A percentile compares a stretch with the other conserved stretches of the same genome.
Evolutionary conservation across 116 monocot species (phyloP).

Genomic region (Phalaenopsis hybrid): DNA sequence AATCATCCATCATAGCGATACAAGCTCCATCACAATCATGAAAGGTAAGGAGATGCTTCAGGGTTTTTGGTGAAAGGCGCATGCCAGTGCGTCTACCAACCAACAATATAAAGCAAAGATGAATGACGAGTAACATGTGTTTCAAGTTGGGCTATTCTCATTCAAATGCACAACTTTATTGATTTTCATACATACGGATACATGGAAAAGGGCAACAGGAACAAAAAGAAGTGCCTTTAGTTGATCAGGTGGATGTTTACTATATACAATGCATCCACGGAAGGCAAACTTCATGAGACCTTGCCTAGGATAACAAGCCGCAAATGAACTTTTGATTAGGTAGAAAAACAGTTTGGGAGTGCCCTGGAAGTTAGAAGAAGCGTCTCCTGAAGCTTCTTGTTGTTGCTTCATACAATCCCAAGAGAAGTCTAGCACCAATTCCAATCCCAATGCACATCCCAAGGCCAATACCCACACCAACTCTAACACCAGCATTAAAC

Average conservation of each 20-base stretch:
- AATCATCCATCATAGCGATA: too few species aligned
- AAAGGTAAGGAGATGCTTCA: too few species aligned
- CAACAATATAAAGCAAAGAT: too few species aligned
- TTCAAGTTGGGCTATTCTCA: background rate
- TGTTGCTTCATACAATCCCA: constrained; percentile 46
- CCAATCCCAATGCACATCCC: constrained; percentile 57
- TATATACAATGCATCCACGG: background rate
- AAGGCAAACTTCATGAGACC: background rate
- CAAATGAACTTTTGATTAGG: background rate
- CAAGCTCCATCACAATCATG: too few species aligned
- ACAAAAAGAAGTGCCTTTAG: constrained; percentile 2
- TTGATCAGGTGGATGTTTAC: background rate
- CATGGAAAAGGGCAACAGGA: background rate
- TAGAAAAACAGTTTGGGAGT: background rate
- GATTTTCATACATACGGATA: background rate
- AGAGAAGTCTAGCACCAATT: constrained; percentile 47
- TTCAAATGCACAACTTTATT: constrained; percentile 3
- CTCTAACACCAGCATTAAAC: constrained; percentile 54
- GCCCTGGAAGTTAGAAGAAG: constrained; percentile 22
- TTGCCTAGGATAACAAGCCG: background rate
- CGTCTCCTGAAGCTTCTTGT: constrained; percentile 40
- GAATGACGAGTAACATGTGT: background rate
- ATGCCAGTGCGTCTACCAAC: too few species aligned
- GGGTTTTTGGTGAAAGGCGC: too few species aligned
- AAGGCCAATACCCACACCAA: constrained; percentile 46